These are phyloP conservation scores for Panicum virgatum DNA, from an alignment of 202 grass and related monocot genomes.

Conservation along the genomic window DNA sequence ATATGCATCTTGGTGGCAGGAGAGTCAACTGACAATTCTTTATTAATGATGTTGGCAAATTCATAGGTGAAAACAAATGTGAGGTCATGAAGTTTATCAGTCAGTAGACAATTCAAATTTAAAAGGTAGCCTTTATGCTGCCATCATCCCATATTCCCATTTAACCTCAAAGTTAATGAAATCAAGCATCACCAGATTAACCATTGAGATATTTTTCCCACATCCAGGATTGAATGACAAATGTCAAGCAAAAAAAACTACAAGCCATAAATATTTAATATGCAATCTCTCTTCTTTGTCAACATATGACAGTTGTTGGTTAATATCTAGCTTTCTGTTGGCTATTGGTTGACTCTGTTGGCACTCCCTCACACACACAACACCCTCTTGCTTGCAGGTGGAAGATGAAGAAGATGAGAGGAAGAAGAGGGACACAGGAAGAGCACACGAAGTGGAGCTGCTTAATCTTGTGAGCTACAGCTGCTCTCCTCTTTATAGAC, in stretches of 20 bases:
- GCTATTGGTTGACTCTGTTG: conserved; percentile 9
- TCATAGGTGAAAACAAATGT: not conserved
- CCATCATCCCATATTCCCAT: not conserved
- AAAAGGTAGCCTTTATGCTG: not conserved
- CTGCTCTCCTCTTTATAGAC: too few species aligned
- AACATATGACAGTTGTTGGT: not conserved
- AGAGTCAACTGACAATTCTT: not conserved
- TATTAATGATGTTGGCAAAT: not conserved
- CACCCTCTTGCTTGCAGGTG: too few species aligned
- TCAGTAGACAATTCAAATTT: conserved; percentile 17
- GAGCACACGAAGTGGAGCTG: too few species aligned
- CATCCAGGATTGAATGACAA: not conserved
- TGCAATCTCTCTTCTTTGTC: conserved; percentile 5
- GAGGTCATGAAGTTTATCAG: not conserved
- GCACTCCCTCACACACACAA: too few species aligned
- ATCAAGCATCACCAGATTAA: not conserved
- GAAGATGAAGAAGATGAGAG: too few species aligned
- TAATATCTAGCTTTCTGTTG: not conserved
- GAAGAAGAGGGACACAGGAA: too few species aligned
- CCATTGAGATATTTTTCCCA: not conserved
- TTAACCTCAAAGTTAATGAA: conserved; percentile 16
- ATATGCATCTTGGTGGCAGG: conserved; percentile 21
- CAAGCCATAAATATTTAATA: conserved; percentile 1
- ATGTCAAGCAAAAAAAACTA: not conserved
- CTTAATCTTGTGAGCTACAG: too few species aligned